phyloP scores from a whole-genome alignment of 306 rosid genomes.

The Hippophae tibetana region DNA sequence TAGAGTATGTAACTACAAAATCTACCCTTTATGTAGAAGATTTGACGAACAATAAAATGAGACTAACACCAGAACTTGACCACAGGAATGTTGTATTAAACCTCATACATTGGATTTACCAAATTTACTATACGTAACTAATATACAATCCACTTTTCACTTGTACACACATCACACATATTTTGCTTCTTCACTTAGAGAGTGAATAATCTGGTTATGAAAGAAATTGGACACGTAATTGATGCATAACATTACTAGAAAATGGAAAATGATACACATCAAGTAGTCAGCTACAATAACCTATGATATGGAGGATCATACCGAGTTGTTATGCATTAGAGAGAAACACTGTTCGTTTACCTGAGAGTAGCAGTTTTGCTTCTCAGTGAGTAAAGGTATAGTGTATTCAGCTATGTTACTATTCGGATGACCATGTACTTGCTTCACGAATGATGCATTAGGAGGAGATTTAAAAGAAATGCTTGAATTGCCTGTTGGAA shows the following conservation, averaged over 20 bases:
- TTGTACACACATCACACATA: no score
- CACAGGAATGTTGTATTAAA: no score
- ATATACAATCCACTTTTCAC: no score
- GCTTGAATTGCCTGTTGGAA: constrained; percentile 3
- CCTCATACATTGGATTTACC: no score
- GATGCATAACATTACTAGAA: no score
- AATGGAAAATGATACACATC: not conserved
- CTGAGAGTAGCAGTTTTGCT: constrained; percentile 23
- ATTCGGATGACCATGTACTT: constrained; percentile 32
- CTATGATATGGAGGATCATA: constrained; percentile 19
- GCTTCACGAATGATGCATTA: constrained; percentile 35
- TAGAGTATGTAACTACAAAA: no score
- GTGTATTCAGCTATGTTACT: constrained; percentile 19
- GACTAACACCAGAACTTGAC: no score
- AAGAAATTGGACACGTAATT: no score
- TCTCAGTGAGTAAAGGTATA: constrained; percentile 26
- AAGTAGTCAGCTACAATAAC: not conserved
- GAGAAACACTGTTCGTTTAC: constrained; percentile 30
- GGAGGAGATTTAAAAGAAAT: constrained; percentile 29
- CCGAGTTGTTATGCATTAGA: constrained; percentile 29
- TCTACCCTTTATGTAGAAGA: no score
- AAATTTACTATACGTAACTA: no score
- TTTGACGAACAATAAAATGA: no score
- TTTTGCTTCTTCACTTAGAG: no score
- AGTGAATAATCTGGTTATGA: not conserved